Conservation (phyloP, 2,329 filamentous ascomycete genomes). For the Colletotrichum abscissum region DNA sequence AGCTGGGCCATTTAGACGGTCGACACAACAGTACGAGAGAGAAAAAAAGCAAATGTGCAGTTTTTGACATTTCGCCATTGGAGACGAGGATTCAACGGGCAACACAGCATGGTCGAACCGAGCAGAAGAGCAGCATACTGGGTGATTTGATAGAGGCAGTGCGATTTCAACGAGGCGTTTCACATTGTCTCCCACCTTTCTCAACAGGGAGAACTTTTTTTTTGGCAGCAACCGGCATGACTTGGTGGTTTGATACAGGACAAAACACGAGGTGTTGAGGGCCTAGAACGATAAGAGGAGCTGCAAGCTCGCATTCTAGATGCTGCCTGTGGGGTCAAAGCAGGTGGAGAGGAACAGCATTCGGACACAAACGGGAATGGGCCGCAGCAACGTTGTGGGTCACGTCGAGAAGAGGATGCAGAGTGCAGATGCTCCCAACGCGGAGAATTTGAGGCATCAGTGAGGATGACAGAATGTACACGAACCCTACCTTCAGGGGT, state of each 20-base stretch:
- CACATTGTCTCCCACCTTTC: neutral
- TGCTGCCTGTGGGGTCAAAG: slow-evolving; percentile 17
- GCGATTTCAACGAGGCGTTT: slow-evolving; percentile 25
- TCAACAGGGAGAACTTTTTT: neutral
- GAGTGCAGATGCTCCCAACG: neutral
- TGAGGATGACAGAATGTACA: slow-evolving; percentile 9
- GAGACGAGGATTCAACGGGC: neutral
- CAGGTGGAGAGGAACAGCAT: slow-evolving; percentile 11
- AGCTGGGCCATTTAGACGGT: slow-evolving; percentile 72
- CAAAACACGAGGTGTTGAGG: slow-evolving; percentile 4
- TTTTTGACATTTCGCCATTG: neutral
- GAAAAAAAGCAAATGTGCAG: neutral
- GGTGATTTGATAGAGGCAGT: slow-evolving; percentile 10
- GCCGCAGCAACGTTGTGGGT: neutral
- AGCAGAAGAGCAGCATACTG: neutral
- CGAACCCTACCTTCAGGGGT: slow-evolving; percentile 9
- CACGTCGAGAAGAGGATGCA: neutral
- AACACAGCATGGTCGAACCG: neutral
- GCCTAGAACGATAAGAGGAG: slow-evolving; percentile 22
- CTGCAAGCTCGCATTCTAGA: slow-evolving; percentile 20
- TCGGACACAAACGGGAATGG: neutral
- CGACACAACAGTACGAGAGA: neutral
- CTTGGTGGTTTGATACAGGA: slow-evolving; percentile 25
- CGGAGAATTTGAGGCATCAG: neutral
- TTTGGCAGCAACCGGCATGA: slow-evolving; percentile 17